These are phyloP conservation scores for Fusarium sp. DNA, from an alignment of 2,329 filamentous ascomycete genomes.

Conservation along the genomic window DNA sequence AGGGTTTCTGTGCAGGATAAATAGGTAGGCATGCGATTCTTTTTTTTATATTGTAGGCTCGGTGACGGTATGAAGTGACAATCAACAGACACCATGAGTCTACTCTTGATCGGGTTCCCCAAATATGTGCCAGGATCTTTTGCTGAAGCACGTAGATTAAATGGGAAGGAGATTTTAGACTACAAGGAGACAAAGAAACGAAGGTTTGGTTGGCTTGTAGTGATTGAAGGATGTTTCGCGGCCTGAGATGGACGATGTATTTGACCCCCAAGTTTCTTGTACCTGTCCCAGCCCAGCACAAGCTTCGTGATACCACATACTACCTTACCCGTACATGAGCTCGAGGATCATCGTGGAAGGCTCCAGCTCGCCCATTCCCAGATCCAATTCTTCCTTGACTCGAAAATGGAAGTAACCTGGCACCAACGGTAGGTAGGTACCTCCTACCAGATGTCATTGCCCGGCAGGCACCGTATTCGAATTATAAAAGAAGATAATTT, in stretches of 20 bases:
- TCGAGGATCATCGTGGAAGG: background rate
- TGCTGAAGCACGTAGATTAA: background rate
- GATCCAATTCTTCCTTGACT: background rate
- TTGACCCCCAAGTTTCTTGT: background rate
- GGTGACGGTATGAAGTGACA: background rate
- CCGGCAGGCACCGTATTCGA: background rate
- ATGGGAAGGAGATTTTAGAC: background rate
- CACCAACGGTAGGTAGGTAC: too few relatives aligned
- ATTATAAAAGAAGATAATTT: background rate
- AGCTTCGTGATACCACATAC: background rate
- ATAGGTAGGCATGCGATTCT: too few relatives aligned
- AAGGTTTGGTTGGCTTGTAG: too few relatives aligned
- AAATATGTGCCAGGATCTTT: background rate
- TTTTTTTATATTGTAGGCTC: background rate
- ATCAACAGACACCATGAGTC: background rate
- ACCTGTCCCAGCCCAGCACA: background rate
- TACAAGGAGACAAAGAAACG: background rate
- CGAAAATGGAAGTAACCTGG: background rate
- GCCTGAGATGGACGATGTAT: background rate
- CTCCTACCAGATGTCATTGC: background rate
- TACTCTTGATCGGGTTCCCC: background rate
- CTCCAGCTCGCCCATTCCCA: background rate
- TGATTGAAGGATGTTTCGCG: background rate
- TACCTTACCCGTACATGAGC: background rate
- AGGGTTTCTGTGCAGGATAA: accelerated